A percentile compares a stretch with the other conserved stretches of the same genome.
These are phyloP conservation scores for Cymodocea nodosa DNA, from an alignment of 116 monocot genomes.

Conservation along the genomic window DNA sequence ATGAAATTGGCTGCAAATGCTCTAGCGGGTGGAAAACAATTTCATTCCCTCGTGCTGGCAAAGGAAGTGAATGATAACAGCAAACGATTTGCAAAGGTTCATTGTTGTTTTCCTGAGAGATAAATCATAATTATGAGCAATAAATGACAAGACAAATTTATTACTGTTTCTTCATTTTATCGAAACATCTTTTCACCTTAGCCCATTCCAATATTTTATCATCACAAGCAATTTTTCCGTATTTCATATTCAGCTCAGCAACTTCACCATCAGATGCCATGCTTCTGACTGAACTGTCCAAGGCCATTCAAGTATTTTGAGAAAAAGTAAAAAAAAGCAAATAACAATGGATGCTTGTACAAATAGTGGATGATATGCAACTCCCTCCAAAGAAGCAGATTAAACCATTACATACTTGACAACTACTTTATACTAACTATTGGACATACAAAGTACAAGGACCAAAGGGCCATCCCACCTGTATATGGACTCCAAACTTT, in stretches of 20 bases:
- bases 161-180: not conserved
- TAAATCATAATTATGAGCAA: not conserved
- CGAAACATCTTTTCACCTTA: constrained; percentile 41
- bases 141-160: not conserved
- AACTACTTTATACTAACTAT: too few relatives aligned
- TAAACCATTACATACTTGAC: too few relatives aligned
- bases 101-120: constrained; percentile 55
- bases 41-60: constrained; percentile 67
- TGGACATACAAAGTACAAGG: not conserved
- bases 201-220: constrained; percentile 94
- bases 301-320: constrained; percentile 7
- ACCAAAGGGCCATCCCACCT: constrained; percentile 21
- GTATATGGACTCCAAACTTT: constrained; percentile 76
- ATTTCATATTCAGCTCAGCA: constrained; percentile 40
- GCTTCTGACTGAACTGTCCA: constrained; percentile 91
- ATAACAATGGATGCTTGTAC: not conserved
- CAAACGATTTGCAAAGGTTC: constrained; percentile 79
- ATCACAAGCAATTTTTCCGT: constrained; percentile 41
- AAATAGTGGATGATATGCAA: not conserved
- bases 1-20: constrained; percentile 84
- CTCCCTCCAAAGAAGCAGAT: not conserved
- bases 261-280: constrained; percentile 67
- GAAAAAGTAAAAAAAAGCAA: not conserved
- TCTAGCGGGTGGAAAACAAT: constrained; percentile 79
- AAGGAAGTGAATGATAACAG: constrained; percentile 71